Evolutionary conservation across 225 moss, liverwort and hornwort species (phyloP), one percentile per base, ranked within the genome.

Genomic region (Pseudoscleropodium purum): DNA sequence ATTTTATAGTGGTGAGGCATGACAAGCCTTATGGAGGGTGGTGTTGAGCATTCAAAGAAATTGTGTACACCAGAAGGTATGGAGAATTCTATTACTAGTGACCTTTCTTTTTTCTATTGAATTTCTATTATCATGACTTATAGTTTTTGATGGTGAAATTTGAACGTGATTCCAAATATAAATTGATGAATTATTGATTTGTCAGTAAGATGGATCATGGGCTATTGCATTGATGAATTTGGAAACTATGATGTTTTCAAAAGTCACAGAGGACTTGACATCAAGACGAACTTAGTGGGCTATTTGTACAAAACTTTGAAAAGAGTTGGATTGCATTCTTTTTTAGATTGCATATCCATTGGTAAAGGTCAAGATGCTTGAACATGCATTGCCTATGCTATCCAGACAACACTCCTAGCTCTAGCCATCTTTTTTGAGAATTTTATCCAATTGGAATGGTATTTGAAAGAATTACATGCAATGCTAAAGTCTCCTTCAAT

Each of bases 61-160:
- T 47, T 75, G 47, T 30, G 10, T 30, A 5, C 18, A 31, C 10
- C 18, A 47, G 18, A 75, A 75, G 29, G 15, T 47, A 4, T 4
- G 0, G 0, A 72, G 8, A 41, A 72, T 15, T 41, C 70, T 15
- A 72, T 19, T 12, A 47, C 19, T 31, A 16, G 11, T 45, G 4
- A 47, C 30, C 4, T 31, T 4, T 47, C 0, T 0, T 30, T 11
- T 75, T 47, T 4, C 17, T 47, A 47, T 31, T 75, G 18, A 30
- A 6, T 75, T 75, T 75, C 0, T 0, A 12, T 0, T 19, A 43
- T 43, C 29, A 74, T 30, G 4, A 0, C 30, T 43, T 43, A 5
- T 41, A 39, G 15, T 29, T 45, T 45, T 11, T 75, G 0, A 18
- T 30, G 11, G 10, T 30, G 43, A 75, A 27, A 10, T 73, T 43